A percentile compares a stretch with the other conserved stretches of the same genome.
These are phyloP conservation scores for Raffaelea arxii DNA, from an alignment of 2,329 filamentous ascomycete species.

Conservation along the genomic window DNA sequence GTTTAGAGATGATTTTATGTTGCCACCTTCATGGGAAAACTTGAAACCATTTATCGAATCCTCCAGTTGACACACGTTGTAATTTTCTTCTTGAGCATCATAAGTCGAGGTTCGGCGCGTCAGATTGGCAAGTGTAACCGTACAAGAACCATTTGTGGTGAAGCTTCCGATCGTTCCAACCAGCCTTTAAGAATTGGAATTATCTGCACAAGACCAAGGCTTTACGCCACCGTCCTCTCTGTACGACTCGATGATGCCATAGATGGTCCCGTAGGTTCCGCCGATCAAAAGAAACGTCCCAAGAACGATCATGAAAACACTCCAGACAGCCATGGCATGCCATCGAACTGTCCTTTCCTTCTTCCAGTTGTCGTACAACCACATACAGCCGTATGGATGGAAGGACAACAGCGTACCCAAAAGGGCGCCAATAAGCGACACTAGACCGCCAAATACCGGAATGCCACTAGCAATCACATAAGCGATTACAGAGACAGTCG, in stretches of 20 bases:
- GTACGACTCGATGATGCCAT: conserved; percentile 42
- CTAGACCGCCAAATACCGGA: conserved; percentile 1
- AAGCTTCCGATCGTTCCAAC: no score
- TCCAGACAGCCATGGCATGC: not conserved
- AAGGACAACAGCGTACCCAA: conserved; percentile 1
- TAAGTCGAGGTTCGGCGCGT: no score
- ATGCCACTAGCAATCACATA: conserved; percentile 2
- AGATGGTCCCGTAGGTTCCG: conserved; percentile 35
- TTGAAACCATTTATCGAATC: no score
- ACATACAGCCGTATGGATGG: not conserved
- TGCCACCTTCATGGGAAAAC: no score
- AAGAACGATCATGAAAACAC: conserved; percentile 20
- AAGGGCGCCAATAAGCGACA: conserved; percentile 1
- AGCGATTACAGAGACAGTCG: not conserved
- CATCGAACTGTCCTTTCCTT: not conserved
- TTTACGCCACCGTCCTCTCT: not conserved
- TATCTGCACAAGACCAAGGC: conserved; percentile 1
- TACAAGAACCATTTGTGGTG: no score
- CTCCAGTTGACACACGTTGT: no score
- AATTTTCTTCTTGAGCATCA: no score
- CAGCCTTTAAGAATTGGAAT: conserved; percentile 2
- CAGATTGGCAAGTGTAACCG: no score
- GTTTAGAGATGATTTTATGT: no score
- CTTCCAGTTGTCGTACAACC: conserved; percentile 5
- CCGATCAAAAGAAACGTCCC: conserved; percentile 28